Conservation (phyloP, 345 rosid species). For the Hibiscus trionum region DNA sequence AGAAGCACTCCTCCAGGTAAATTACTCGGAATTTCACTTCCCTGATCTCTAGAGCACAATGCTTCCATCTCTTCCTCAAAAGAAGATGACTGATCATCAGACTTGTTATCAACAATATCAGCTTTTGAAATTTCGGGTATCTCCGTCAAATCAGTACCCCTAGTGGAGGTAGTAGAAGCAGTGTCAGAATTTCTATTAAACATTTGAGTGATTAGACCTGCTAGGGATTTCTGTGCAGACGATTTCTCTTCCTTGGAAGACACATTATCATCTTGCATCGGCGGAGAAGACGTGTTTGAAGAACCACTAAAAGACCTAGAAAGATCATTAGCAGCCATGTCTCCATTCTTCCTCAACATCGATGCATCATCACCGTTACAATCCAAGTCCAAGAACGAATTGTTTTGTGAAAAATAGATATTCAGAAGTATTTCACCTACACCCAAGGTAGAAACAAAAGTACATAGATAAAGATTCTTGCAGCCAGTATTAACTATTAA, state of each 20-base stretch:
- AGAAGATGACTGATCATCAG: slow-evolving; percentile 49
- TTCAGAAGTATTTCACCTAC: slow-evolving; percentile 79
- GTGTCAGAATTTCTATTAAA: slow-evolving; percentile 57
- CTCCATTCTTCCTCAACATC: slow-evolving; percentile 27
- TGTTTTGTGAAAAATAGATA: slow-evolving; percentile 56
- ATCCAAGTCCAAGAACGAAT: slow-evolving; percentile 32
- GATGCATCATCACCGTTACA: slow-evolving; percentile 24
- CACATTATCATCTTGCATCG: slow-evolving; percentile 43
- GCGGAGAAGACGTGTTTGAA: slow-evolving; percentile 35
- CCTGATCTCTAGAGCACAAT: slow-evolving; percentile 62
- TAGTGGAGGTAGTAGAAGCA: slow-evolving; percentile 18
- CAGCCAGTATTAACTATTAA: neutral
- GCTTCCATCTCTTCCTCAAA: slow-evolving; percentile 58
- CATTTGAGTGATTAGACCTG: slow-evolving; percentile 69
- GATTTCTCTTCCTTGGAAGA: slow-evolving; percentile 46
- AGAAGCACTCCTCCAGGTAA: slow-evolving; percentile 82
- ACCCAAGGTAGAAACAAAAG: slow-evolving; percentile 10
- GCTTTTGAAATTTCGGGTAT: slow-evolving; percentile 35
- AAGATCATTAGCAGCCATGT: slow-evolving; percentile 31
- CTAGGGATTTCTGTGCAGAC: slow-evolving; percentile 45
- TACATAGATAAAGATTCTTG: neutral
- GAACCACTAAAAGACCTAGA: slow-evolving; percentile 28
- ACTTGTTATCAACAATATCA: slow-evolving; percentile 31
- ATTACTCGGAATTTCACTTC: slow-evolving; percentile 54
- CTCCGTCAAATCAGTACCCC: slow-evolving; percentile 41